A percentile compares a stretch with the other conserved stretches of the same genome.
Evolutionary conservation across 108 stramenopile genomes (phyloP).

Genomic region (Mediolabrus comicus): DNA sequence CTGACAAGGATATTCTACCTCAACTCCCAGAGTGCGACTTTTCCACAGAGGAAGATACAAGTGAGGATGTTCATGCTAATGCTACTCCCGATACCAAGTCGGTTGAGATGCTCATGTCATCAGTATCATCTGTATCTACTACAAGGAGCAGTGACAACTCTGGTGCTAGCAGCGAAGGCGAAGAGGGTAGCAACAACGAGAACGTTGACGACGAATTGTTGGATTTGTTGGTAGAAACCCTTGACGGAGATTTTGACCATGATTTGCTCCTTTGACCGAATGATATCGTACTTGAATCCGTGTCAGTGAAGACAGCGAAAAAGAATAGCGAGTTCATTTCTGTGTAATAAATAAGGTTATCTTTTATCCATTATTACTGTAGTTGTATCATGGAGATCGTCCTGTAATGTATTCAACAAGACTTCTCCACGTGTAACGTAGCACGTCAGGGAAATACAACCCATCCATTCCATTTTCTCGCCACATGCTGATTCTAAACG

Average conservation of each 20-base stretch:
- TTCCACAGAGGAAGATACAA: background rate
- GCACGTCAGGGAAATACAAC: constrained; percentile 6
- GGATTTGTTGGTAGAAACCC: constrained; percentile 35
- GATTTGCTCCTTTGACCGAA: background rate
- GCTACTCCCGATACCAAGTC: background rate
- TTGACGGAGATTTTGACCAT: constrained; percentile 36
- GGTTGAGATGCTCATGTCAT: background rate
- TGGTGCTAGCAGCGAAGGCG: background rate
- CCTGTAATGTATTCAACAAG: background rate
- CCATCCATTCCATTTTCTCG: constrained; percentile 12
- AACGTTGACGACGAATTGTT: constrained; percentile 26
- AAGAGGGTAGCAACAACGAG: background rate
- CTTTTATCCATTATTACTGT: too few species aligned
- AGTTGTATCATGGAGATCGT: too few species aligned
- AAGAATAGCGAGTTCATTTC: too few species aligned
- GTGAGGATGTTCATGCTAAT: background rate
- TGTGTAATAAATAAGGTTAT: too few species aligned
- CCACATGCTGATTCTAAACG: constrained; percentile 9
- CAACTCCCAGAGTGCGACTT: background rate
- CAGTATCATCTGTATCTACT: background rate
- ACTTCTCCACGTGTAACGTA: constrained; percentile 2
- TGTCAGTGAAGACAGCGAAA: too few species aligned
- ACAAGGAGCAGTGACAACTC: background rate
- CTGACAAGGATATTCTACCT: background rate
- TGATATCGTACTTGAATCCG: background rate